A percentile compares a stretch with the other conserved stretches of the same genome.
These are phyloP conservation scores for Meyerozyma sp. DNA, from an alignment of 1,139 yeast species.

Conservation along the genomic window DNA sequence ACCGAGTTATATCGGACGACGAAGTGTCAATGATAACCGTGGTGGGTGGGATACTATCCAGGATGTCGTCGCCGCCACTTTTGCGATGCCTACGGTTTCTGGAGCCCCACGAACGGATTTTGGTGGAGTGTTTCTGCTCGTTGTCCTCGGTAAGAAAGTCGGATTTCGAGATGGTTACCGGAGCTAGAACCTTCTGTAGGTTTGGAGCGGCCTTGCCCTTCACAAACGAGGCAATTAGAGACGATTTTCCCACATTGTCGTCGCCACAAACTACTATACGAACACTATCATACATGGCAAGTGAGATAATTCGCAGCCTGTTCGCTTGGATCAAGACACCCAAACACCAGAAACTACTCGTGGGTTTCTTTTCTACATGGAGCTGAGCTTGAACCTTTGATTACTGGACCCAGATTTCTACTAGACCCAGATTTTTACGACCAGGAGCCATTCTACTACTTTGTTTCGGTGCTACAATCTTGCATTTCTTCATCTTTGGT, in stretches of 20 bases:
- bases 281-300: conserved; percentile 2
- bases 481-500: too few species aligned
- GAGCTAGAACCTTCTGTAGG: conserved; percentile 73
- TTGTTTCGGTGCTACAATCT: not conserved
- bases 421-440: too few species aligned
- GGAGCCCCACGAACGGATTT: not conserved
- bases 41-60: conserved; percentile 52
- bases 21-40: conserved; percentile 79
- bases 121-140: not conserved
- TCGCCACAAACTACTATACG: conserved; percentile 94
- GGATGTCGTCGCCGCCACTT: conserved; percentile 13
- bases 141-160: conserved; percentile 20
- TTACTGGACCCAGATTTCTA: too few species aligned
- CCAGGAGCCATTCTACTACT: not conserved
- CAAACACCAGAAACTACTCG: not conserved
- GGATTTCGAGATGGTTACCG: conserved; percentile 58
- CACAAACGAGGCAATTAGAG: conserved; percentile 70
- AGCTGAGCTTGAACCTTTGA: too few species aligned
- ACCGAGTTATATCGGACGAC: conserved; percentile 52
- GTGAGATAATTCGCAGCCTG: not conserved
- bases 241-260: conserved; percentile 81
- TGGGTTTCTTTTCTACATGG: too few species aligned
- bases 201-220: conserved; percentile 76
- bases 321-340: not conserved
- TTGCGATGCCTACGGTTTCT: conserved; percentile 4